A percentile compares a stretch with the other conserved stretches of the same genome.
These are phyloP conservation scores for Aureobasidium sp. DNA, from an alignment of 2,329 filamentous ascomycete species.

Conservation along the genomic window DNA sequence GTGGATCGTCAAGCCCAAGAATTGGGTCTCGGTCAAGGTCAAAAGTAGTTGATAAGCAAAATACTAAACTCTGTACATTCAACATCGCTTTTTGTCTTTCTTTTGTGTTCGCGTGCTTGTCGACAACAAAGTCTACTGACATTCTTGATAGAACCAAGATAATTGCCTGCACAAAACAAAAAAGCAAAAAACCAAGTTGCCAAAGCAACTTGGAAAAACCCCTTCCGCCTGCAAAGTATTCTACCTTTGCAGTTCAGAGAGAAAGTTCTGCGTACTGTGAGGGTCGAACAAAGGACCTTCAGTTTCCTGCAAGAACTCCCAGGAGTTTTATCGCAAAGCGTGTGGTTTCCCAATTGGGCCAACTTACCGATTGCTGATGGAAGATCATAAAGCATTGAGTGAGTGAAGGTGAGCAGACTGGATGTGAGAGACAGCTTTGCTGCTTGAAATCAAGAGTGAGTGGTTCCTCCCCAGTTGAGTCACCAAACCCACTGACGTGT, in stretches of 20 bases:
- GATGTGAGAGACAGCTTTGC: not conserved
- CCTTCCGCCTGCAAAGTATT: not conserved
- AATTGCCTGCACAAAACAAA: not conserved
- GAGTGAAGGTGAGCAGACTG: not conserved
- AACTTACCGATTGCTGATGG: not conserved
- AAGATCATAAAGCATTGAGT: not conserved
- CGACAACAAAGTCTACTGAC: not conserved
- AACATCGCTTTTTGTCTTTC: not conserved
- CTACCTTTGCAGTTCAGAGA: not conserved
- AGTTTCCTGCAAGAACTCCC: no score
- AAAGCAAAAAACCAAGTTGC: not conserved
- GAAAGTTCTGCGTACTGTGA: not conserved
- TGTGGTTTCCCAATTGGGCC: not conserved
- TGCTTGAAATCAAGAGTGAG: not conserved
- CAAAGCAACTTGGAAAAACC: not conserved
- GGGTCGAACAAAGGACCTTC: not conserved
- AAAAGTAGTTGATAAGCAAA: not conserved
- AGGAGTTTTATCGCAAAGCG: not conserved
- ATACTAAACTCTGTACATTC: not conserved
- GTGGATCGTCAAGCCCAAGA: constrained; percentile 6
- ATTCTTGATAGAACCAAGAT: not conserved
- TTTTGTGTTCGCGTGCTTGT: not conserved
- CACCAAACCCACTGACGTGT: not conserved
- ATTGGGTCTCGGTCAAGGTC: constrained; percentile 13
- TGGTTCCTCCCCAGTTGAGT: not conserved